A percentile compares a stretch with the other conserved stretches of the same genome.
phyloP scores from a whole-genome alignment of 2,329 filamentous ascomycete species.

The Diaporthe sp. region DNA sequence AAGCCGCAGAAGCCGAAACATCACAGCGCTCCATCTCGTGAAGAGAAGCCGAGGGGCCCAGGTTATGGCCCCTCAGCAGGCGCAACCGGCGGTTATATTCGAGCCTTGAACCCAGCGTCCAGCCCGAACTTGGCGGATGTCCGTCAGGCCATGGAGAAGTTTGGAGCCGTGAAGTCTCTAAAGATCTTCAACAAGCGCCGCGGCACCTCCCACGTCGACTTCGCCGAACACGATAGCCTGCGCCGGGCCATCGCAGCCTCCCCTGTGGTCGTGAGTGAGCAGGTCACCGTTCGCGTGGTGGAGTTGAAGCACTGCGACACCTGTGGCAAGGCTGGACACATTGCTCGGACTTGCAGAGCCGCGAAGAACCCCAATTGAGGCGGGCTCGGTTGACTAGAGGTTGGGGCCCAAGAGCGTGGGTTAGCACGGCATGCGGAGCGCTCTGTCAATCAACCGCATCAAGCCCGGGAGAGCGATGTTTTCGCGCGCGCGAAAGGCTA shows the following conservation, averaged over 20 bases:
- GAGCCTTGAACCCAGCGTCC: neutral
- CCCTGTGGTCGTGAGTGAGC: neutral
- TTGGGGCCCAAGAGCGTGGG: neutral
- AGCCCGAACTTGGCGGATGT: neutral
- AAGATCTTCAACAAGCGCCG: neutral
- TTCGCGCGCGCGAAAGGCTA: no score
- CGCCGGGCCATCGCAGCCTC: conserved; percentile 2
- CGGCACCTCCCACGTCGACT: neutral
- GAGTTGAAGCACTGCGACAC: conserved; percentile 9
- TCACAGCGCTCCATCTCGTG: neutral
- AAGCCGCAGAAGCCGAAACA: neutral
- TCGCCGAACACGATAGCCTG: neutral
- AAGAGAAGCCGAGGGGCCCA: neutral
- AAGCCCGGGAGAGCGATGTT: neutral
- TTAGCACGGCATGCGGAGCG: neutral
- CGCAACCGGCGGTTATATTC: conserved; percentile 13
- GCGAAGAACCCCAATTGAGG: neutral
- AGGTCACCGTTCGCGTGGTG: neutral
- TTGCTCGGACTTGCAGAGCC: neutral
- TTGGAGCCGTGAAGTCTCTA: conserved; percentile 18
- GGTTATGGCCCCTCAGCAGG: neutral
- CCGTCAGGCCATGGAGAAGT: conserved; percentile 29
- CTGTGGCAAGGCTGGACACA: conserved; percentile 23
- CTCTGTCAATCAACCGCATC: neutral
- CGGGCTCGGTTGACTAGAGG: neutral